Evolutionary conservation across 306 rosid genomes (phyloP).

Genomic region (Medicago truncatula): MtrunA17r5.0-ANR NC_053042.1:453501-454000

Average conservation of each 20-base stretch:
- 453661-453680: slow-evolving; percentile 81
- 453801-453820: slow-evolving; percentile 75
- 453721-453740: slow-evolving; percentile 93
- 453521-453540: slow-evolving; percentile 1
- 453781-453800: slow-evolving; percentile 79
- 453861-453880: background rate
- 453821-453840: slow-evolving; percentile 85
- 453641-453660: slow-evolving; percentile 83
- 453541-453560: background rate
- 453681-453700: slow-evolving; percentile 91
- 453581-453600: slow-evolving; percentile 1
- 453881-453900: background rate
- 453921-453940: background rate
- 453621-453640: slow-evolving; percentile 68
- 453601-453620: slow-evolving; percentile 33
- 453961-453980: slow-evolving; percentile 3
- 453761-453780: slow-evolving; percentile 88
- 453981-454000: slow-evolving; percentile 10
- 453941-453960: slow-evolving; percentile 21
- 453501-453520: slow-evolving; percentile 61
- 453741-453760: slow-evolving; percentile 94
- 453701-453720: slow-evolving; percentile 97
- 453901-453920: slow-evolving; percentile 7
- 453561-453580: slow-evolving; percentile 9
- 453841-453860: slow-evolving; percentile 22